Evolutionary conservation across 257 asterid genomes (phyloP).

Genomic region (Plantago major): DNA sequence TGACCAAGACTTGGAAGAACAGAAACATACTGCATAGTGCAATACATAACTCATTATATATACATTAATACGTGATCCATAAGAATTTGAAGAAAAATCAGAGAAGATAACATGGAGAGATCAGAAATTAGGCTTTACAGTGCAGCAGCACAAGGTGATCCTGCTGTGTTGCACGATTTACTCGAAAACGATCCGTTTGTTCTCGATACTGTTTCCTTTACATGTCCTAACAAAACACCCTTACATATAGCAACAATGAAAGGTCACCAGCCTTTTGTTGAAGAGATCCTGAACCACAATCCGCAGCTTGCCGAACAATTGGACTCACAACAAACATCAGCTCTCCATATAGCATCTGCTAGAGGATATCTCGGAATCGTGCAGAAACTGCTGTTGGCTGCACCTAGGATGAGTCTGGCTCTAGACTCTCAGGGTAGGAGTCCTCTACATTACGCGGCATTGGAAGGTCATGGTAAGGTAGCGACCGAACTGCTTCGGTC

Average conservation of each 20-base stretch:
- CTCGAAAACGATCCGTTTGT: slow-evolving; percentile 28
- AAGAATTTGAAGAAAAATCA: no score
- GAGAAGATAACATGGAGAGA: not conserved
- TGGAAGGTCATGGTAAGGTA: slow-evolving; percentile 34
- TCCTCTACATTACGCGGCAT: slow-evolving; percentile 51
- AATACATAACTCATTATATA: no score
- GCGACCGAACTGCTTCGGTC: slow-evolving; percentile 19
- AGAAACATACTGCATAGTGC: no score
- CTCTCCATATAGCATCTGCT: no score
- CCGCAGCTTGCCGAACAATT: no score
- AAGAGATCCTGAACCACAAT: no score
- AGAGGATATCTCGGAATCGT: slow-evolving; percentile 27
- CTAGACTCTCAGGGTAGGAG: slow-evolving; percentile 32
- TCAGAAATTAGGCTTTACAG: slow-evolving; percentile 20
- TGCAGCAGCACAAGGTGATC: slow-evolving; percentile 34
- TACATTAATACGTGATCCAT: no score
- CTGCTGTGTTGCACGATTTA: slow-evolving; percentile 14
- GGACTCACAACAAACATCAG: no score
- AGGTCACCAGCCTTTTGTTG: no score
- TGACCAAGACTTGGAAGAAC: no score
- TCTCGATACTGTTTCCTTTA: slow-evolving; percentile 33
- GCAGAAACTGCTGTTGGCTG: slow-evolving; percentile 20
- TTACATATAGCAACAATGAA: slow-evolving; percentile 48
- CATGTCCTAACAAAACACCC: slow-evolving; percentile 34
- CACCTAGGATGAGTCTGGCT: slow-evolving; percentile 27